phyloP scores from a whole-genome alignment of 2,329 filamentous ascomycete genomes.

The Ophiostoma australiae region DNA sequence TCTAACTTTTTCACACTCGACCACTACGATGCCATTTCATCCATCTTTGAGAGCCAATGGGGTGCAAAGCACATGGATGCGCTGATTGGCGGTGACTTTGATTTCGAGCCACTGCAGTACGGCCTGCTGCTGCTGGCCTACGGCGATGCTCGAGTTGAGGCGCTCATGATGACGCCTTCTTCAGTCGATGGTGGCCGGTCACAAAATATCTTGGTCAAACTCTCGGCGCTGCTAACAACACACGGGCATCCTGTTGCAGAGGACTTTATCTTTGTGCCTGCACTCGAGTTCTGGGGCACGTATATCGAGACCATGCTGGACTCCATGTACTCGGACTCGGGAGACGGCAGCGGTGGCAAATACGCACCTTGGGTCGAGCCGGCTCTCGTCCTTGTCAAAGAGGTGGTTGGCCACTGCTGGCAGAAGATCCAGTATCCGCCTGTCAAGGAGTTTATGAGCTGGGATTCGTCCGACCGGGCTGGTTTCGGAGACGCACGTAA shows the following conservation, averaged over 20 bases:
- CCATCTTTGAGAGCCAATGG: slow-evolving; percentile 58
- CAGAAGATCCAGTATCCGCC: slow-evolving; percentile 65
- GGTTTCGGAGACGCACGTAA: slow-evolving; percentile 68
- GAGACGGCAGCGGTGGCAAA: slow-evolving; percentile 27
- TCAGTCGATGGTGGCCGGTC: slow-evolving; percentile 47
- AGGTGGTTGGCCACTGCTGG: slow-evolving; percentile 62
- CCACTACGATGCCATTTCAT: slow-evolving; percentile 54
- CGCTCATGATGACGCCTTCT: slow-evolving; percentile 57
- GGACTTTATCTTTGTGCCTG: slow-evolving; percentile 67
- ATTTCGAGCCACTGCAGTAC: slow-evolving; percentile 61
- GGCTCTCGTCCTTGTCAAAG: slow-evolving; percentile 56
- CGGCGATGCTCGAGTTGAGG: slow-evolving; percentile 59
- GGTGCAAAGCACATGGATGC: slow-evolving; percentile 51
- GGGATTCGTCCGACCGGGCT: slow-evolving; percentile 65
- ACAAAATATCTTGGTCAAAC: slow-evolving; percentile 50
- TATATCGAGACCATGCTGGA: slow-evolving; percentile 67
- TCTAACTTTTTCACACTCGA: slow-evolving; percentile 56
- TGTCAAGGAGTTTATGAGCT: slow-evolving; percentile 51
- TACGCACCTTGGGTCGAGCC: slow-evolving; percentile 50
- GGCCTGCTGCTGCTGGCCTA: slow-evolving; percentile 64
- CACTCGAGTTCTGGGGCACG: slow-evolving; percentile 76
- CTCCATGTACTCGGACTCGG: slow-evolving; percentile 42
- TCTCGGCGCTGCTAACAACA: slow-evolving; percentile 62
- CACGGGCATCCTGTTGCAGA: slow-evolving; percentile 65
- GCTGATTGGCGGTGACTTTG: slow-evolving; percentile 56